Percentiles rank a stretch among this genome's conserved stretches.
Conservation (phyloP, 192 early-diverging fungal species). For the Backusella luteola region DNA sequence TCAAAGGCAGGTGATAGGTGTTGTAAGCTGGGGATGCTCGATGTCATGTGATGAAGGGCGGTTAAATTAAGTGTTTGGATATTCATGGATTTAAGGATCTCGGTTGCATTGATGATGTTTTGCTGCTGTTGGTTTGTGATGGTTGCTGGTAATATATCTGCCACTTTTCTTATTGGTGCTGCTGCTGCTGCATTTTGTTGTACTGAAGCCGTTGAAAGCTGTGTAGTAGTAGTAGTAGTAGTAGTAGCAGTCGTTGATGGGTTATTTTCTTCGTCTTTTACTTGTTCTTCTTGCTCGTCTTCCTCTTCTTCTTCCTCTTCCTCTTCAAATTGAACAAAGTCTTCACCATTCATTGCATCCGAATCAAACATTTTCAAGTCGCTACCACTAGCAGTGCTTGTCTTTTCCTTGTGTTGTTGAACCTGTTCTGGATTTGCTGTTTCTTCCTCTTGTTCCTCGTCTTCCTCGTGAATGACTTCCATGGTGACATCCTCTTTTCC, state of each 20-base stretch:
- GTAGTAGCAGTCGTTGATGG: slow-evolving; percentile 25
- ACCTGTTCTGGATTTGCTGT: neutral
- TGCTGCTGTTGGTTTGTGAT: neutral
- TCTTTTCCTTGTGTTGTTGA: neutral
- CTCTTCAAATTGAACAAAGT: slow-evolving; percentile 1
- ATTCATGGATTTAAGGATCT: slow-evolving; percentile 24
- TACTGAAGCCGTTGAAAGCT: neutral
- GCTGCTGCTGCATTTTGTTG: neutral
- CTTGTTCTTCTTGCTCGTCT: neutral
- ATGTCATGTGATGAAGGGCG: slow-evolving; percentile 22
- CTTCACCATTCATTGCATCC: neutral
- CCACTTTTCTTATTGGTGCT: neutral
- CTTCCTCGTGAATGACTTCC: neutral
- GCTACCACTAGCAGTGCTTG: neutral
- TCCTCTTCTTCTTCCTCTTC: neutral
- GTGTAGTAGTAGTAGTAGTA: slow-evolving; percentile 9
- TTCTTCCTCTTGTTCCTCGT: neutral
- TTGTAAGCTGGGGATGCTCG: slow-evolving; percentile 13
- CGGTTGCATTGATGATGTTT: slow-evolving; percentile 12
- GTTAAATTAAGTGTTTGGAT: slow-evolving; percentile 18
- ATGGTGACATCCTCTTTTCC: neutral
- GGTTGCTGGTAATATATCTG: neutral
- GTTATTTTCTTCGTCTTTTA: too few species aligned
- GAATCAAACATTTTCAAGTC: neutral
- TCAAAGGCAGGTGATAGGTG: slow-evolving; percentile 21